Evolutionary conservation across 1,139 yeast genomes (phyloP).

Genomic region (Pichia sp.): DNA sequence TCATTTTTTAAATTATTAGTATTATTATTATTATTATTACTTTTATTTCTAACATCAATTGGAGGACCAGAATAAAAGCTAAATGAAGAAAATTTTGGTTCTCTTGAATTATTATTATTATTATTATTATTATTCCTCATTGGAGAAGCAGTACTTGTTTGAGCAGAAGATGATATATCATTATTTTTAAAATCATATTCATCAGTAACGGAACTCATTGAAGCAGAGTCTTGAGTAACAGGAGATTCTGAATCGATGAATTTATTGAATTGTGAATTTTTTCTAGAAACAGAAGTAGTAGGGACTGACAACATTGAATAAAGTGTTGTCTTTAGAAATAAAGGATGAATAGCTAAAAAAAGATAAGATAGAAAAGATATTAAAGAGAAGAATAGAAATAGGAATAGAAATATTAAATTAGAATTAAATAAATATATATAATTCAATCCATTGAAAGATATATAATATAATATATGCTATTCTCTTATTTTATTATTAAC

Average conservation of each 20-base stretch:
- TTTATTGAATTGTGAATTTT: neutral
- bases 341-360: too few relatives aligned
- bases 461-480: too few relatives aligned
- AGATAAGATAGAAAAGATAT: too few relatives aligned
- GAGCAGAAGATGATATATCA: slow-evolving; percentile 31
- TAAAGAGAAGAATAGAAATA: too few relatives aligned
- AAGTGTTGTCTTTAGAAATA: too few relatives aligned
- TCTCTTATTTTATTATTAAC: too few relatives aligned
- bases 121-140: neutral
- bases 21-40: too few relatives aligned
- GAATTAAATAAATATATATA: too few relatives aligned
- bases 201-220: slow-evolving; percentile 27
- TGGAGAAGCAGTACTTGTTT: slow-evolving; percentile 30
- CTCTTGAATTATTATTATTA: too few relatives aligned
- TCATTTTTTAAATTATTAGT: slow-evolving; percentile 24
- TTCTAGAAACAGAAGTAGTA: neutral
- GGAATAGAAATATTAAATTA: too few relatives aligned
- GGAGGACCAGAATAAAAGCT: slow-evolving; percentile 33
- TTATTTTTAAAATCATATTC: slow-evolving; percentile 28
- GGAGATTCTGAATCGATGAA: slow-evolving; percentile 4
- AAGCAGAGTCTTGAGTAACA: slow-evolving; percentile 24
- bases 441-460: too few relatives aligned
- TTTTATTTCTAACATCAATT: slow-evolving; percentile 27
- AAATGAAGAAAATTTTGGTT: slow-evolving; percentile 18
- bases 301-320: neutral